Evolutionary conservation across 1,139 yeast species (phyloP), one percentile per base, ranked within the genome.

Genomic region (Nakaseomyces sp.): DNA sequence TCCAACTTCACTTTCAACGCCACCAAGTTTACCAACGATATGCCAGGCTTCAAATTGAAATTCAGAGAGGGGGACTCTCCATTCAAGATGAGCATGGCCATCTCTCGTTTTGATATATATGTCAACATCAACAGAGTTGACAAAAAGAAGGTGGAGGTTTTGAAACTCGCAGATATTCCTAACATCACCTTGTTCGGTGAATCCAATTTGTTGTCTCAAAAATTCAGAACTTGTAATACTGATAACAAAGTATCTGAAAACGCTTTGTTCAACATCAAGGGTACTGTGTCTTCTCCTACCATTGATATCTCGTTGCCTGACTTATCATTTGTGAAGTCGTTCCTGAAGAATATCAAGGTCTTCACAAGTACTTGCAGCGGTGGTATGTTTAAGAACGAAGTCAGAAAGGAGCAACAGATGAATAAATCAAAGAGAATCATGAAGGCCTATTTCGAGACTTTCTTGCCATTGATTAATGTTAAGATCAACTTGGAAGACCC

Each of bases 11-110:
- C 62, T 2, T 47, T 60, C 2, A 56, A 58, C 25, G 35, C 55
- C 9, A 51, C 55, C 16, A 55, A 65, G 45, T 61, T 60, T 43
- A 51, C 49, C 31, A 52, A 55, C n/a, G 58, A 61, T 5, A 63
- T 67, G 41, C 71, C 87, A 1, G 89, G 88, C 0, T 81, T 70
- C 56, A 81, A 79, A 45, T 67, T 79, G 3, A 56, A 72, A 15
- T 81, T 76, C 54, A 67, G 69, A 30, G 68, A 73, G 9, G 57
- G 61, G 2, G 87, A 81, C 50, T 60, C 60, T 13, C 88, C 88
- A 1, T 60, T 76, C 38, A 78, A 77, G 47, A 51, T 71, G 32
- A 68, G 77, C 13, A 47, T 68, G 2, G 69, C 80, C 0, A 22
- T 67, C 5, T 52, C 66, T 25, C 58, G 65, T 19, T 53, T 74